Percentiles rank a stretch among this genome's conserved stretches.
phyloP scores from a whole-genome alignment of 768 basidiomycete genomes.

The Leucosporidium yakuticum region DNA sequence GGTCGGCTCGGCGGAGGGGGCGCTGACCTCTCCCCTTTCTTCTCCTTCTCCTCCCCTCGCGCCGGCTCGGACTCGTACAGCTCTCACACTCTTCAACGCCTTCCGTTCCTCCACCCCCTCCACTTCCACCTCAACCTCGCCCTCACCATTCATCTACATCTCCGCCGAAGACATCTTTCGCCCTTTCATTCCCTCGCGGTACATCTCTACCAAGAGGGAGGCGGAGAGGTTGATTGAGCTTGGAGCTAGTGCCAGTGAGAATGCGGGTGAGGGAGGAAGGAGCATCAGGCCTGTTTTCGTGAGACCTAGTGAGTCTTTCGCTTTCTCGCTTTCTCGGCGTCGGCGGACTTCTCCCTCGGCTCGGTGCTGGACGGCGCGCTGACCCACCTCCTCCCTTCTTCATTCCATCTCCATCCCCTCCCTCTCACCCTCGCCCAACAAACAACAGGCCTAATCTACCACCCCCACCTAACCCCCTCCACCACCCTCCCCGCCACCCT shows the following conservation, averaged over 20 bases:
- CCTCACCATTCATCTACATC: constrained; percentile 73
- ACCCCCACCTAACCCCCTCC: constrained; percentile 85
- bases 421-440: constrained; percentile 11
- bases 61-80: constrained; percentile 45
- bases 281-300: constrained; percentile 68
- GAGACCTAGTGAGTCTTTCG: constrained; percentile 65
- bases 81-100: not conserved
- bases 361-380: no score
- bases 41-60: constrained; percentile 47
- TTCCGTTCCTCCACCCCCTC: constrained; percentile 62
- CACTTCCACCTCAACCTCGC: constrained; percentile 44
- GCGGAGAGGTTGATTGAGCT: constrained; percentile 63
- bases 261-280: constrained; percentile 38
- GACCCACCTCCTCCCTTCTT: constrained; percentile 11
- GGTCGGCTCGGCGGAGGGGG: not conserved
- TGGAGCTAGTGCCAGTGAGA: constrained; percentile 4
- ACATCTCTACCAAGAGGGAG: constrained; percentile 89
- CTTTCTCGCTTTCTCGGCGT: no score
- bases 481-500: constrained; percentile 77
- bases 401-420: not conserved
- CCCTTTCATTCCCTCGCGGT: constrained; percentile 74
- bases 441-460: constrained; percentile 79
- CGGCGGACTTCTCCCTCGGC: no score
- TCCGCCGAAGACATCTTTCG: constrained; percentile 92
- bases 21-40: constrained; percentile 53